These are phyloP conservation scores for Dictyostelium purpureum DNA, from an alignment of 78 protist genomes.

Conservation along the genomic window DNA sequence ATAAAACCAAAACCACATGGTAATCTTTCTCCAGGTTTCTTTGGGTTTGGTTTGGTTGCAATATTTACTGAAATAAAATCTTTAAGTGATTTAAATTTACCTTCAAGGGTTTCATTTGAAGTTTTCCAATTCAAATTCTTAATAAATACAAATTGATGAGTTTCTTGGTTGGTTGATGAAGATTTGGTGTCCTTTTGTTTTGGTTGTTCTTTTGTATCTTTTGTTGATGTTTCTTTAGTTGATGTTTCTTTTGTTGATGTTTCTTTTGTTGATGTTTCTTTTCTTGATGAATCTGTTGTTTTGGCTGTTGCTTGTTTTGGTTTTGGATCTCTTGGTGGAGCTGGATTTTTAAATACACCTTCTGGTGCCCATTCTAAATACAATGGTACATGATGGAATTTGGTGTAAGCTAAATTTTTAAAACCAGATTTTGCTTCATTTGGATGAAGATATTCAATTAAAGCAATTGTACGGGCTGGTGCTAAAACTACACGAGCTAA, in stretches of 20 bases:
- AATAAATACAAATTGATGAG: slow-evolving; percentile 80
- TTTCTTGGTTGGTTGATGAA: not conserved
- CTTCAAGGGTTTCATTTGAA: slow-evolving; percentile 76
- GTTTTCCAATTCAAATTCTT: slow-evolving; percentile 95
- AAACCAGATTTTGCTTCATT: slow-evolving; percentile 94
- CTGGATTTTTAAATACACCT: slow-evolving; percentile 32
- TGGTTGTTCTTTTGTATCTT: not conserved
- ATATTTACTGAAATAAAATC: slow-evolving; percentile 34
- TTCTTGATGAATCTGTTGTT: not conserved
- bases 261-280: not conserved
- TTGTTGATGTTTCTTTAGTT: not conserved
- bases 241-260: not conserved
- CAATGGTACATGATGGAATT: slow-evolving; percentile 90
- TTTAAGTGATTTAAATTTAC: slow-evolving; percentile 19
- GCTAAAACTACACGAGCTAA: slow-evolving; percentile 82
- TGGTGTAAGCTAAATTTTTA: slow-evolving; percentile 89
- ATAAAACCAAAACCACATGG: slow-evolving; percentile 94
- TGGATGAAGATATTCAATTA: slow-evolving; percentile 87
- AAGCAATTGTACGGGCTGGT: slow-evolving; percentile 88
- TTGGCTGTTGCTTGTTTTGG: not conserved
- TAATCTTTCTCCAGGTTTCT: slow-evolving; percentile 31
- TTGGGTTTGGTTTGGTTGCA: slow-evolving; percentile 56
- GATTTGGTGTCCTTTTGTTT: not conserved
- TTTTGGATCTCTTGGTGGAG: not conserved
- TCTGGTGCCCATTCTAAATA: slow-evolving; percentile 98